Evolutionary conservation across 768 basidiomycete species (phyloP), one percentile per base, ranked within the genome.

Genomic region (Collybia sordida): DNA sequence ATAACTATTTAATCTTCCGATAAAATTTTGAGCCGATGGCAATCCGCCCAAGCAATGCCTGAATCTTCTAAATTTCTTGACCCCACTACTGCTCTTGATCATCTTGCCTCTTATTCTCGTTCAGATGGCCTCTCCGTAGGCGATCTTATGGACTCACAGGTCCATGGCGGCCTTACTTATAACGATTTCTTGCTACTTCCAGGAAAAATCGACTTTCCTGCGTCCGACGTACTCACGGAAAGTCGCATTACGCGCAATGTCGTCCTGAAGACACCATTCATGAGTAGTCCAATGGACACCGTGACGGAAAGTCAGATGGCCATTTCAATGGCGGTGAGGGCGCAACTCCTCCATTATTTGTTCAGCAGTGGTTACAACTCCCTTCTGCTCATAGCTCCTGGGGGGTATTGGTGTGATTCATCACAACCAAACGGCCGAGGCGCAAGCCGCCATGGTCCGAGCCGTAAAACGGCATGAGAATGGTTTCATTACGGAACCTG

Each of bases 241-340:
- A 88, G 83, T 60, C 82, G 79, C 47, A 85, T 99, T 51, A 97
- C 96, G 19, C 85, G 89, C 49, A 97, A 97, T 59, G 90, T 98
- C 59, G 72, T 76, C 37, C 78, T 99, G 60, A 98, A 93, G 73
- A 95, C 94, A 0, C 97, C 96, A 0, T 96, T 99, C 72, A 77
- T 98, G 76, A 96, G 93, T 67, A 95, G 92, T 45, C 96, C 97
- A 14, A 99, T 99, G 97, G 97, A 99, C 74, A 99, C 97, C 39
- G 97, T 98, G 59, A 98, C 97, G 1, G 97, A 98, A 71, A 83
- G 80, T 47, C 85, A 91, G 52, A 96, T 95, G 91, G 93, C 92
- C 24, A 93, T 96, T 64, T 75, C 86, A 43, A 85, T 96, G 80
- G 93, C 93, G 69, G 91, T 94, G 67, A 73, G 88, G 70, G 48